Evolutionary conservation across 441 rosid genomes (phyloP), one percentile per base, ranked within the genome.

Genomic region (Lepidium campestre): DNA sequence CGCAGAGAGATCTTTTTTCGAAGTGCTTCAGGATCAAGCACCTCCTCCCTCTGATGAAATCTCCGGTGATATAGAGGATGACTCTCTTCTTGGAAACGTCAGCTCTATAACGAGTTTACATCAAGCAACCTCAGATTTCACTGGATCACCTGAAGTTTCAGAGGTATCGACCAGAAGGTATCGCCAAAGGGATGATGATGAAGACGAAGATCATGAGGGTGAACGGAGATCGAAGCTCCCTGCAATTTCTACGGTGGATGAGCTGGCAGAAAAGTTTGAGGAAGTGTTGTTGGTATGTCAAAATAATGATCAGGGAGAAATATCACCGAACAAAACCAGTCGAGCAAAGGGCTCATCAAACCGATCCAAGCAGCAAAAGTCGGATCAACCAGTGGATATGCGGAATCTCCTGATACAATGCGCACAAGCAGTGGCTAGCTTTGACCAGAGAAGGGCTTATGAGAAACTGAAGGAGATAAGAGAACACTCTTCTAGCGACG

Each of bases 381-480:
- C 70, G 35, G 72, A 72, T 3, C 96, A 82, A 47, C 71, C 85
- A 15, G 90, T 93, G 17, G 97, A 93, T 77, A 74, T 89, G 73
- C 12, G 85, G 69, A 81, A 84, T 60, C 80, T 91, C 0, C 68
- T 93, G 41, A 81, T 75, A 67, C 86, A 84, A 40, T 91, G 96
- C 60, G 97, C 97, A 4, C 97, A 93, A 77, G 77, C 96, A 25
- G 88, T 87, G 35, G 78, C 93, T 11, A 85, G 70, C 50, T 80
- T 78, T 53, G 97, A 93, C 60, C 89, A 85, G 23, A 77, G 82
- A 34, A 82, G 81, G 40, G 90, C 96, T 7, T 25, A 52, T 18
- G 95, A 86, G 71, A 69, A 82, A 35, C 79, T 93, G 2, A 83
- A 65, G 70, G 96, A 87, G 80, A 86, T 94, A 47, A 78, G 83